Conservation (phyloP, 257 asterid species). For the Fraxinus americana region DNA sequence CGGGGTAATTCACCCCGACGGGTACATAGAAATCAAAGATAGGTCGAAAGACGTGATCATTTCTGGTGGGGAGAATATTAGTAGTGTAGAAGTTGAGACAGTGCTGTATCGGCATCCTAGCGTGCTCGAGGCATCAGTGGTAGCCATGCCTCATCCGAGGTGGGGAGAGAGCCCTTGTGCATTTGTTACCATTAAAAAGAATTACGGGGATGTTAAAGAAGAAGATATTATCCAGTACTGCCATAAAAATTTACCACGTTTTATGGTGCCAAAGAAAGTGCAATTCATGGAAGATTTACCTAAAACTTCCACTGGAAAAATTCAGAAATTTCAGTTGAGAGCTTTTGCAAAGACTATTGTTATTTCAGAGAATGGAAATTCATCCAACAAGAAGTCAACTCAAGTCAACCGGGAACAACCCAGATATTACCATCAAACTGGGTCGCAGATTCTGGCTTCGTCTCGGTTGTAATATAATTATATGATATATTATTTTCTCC, state of each 20-base stretch:
- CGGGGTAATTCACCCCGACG: slow-evolving; percentile 84
- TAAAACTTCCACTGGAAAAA: slow-evolving; percentile 66
- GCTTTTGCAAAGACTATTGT: slow-evolving; percentile 50
- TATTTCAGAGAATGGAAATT: slow-evolving; percentile 16
- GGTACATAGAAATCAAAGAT: slow-evolving; percentile 81
- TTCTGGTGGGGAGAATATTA: slow-evolving; percentile 92
- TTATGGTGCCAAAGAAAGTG: slow-evolving; percentile 83
- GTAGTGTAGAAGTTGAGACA: slow-evolving; percentile 82
- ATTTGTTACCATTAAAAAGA: slow-evolving; percentile 32
- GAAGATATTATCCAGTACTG: slow-evolving; percentile 62
- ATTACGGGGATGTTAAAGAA: slow-evolving; percentile 31
- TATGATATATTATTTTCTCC: no score
- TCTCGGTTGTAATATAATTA: slow-evolving; percentile 49
- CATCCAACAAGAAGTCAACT: slow-evolving; percentile 10
- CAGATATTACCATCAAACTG: slow-evolving; percentile 31
- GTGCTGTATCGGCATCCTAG: slow-evolving; percentile 51
- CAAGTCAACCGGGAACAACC: slow-evolving; percentile 32
- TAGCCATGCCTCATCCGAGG: slow-evolving; percentile 83
- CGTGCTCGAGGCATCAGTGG: slow-evolving; percentile 79
- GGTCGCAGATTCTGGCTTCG: slow-evolving; percentile 44
- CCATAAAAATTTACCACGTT: slow-evolving; percentile 54
- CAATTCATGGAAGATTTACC: slow-evolving; percentile 64
- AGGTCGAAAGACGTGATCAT: slow-evolving; percentile 88
- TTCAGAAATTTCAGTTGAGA: slow-evolving; percentile 69
- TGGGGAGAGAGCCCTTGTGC: slow-evolving; percentile 87